phyloP scores from a whole-genome alignment of 257 asterid species.

The Rubia yunnanensis region DNA sequence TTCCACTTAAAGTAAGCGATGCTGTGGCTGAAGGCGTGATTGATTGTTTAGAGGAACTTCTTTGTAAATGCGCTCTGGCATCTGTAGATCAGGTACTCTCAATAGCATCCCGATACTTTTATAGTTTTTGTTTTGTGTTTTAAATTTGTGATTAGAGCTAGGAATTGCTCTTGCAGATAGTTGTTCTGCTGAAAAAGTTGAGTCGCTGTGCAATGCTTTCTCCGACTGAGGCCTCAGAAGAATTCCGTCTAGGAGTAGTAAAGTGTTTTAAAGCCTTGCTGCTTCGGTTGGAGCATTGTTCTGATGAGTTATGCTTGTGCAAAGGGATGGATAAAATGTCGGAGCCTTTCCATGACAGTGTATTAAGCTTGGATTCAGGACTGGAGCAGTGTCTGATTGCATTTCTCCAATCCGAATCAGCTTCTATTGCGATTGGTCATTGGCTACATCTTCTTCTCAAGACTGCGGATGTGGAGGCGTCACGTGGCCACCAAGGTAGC shows the following conservation, averaged over 20 bases:
- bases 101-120: not conserved
- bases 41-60: constrained; percentile 73
- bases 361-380: constrained; percentile 20
- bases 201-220: constrained; percentile 75
- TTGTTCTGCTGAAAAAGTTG: constrained; percentile 70
- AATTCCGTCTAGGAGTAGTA: constrained; percentile 80
- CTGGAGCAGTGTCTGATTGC: constrained; percentile 55
- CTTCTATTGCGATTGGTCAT: constrained; percentile 91
- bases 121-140: not conserved
- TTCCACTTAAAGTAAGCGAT: constrained; percentile 50
- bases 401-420: constrained; percentile 86
- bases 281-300: constrained; percentile 54
- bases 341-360: constrained; percentile 28
- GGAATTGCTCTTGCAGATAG: constrained; percentile 44
- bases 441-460: constrained; percentile 95
- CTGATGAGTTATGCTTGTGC: constrained; percentile 63
- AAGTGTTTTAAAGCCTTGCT: constrained; percentile 76
- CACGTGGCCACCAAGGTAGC: constrained; percentile 85
- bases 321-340: constrained; percentile 41
- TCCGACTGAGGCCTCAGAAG: constrained; percentile 87
- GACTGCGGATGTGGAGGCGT: constrained; percentile 90
- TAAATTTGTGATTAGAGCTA: not conserved
- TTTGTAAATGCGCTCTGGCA: constrained; percentile 59
- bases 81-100: constrained; percentile 77
- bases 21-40: constrained; percentile 63